phyloP scores from a whole-genome alignment of 116 monocot species.

The Dioscorea cayenensis region DNA sequence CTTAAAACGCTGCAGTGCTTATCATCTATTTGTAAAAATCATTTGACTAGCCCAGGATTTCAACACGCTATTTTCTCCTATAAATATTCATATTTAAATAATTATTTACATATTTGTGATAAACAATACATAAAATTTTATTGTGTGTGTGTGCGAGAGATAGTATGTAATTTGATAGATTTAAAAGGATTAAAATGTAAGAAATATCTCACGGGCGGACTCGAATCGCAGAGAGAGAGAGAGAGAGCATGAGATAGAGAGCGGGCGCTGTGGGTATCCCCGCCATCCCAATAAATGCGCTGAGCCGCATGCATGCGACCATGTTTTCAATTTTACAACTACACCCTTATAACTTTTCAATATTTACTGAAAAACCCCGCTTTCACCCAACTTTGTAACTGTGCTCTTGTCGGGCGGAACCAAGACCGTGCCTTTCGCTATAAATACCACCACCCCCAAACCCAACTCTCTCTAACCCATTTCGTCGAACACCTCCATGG shows the following conservation, averaged over 20 bases:
- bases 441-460: conserved; percentile 14
- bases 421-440: conserved; percentile 24
- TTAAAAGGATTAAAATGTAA: not conserved
- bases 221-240: not conserved
- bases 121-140: too few species aligned
- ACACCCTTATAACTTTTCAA: not conserved
- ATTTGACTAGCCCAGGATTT: too few species aligned
- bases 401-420: conserved; percentile 31
- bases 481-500: conserved; percentile 4
- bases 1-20: too few species aligned
- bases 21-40: too few species aligned
- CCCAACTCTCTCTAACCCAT: not conserved
- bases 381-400: not conserved
- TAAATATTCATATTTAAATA: too few species aligned
- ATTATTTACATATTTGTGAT: too few species aligned
- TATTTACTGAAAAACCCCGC: not conserved
- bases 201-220: not conserved
- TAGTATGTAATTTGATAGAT: too few species aligned
- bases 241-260: not conserved
- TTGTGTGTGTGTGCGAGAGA: too few species aligned
- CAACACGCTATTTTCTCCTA: too few species aligned
- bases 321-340: not conserved
- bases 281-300: conserved; percentile 13
- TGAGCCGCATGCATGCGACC: not conserved
- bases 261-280: not conserved